Percentiles rank a stretch among this genome's conserved stretches.
Conservation (phyloP, 2,329 filamentous ascomycete genomes). For the Emmonsiellopsis sp. region DNA sequence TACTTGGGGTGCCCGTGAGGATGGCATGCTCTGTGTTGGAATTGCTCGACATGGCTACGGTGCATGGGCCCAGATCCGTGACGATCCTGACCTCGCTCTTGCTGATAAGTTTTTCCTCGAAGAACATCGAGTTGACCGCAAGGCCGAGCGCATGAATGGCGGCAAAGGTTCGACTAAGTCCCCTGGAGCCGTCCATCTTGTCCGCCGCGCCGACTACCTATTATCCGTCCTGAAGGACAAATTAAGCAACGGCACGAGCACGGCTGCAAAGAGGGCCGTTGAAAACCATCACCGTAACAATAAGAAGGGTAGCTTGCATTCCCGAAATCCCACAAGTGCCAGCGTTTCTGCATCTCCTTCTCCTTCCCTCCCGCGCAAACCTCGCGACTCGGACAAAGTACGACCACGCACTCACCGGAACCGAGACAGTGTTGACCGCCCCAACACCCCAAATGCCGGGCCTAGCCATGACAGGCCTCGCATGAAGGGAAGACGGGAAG, state of each 20-base stretch:
- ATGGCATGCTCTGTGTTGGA: conserved; percentile 93
- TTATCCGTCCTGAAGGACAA: conserved; percentile 91
- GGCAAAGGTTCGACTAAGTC: conserved; percentile 56
- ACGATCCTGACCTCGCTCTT: conserved; percentile 79
- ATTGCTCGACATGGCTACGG: conserved; percentile 92
- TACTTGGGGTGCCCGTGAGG: conserved; percentile 84
- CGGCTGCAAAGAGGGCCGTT: conserved; percentile 65
- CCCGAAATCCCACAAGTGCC: conserved; percentile 24
- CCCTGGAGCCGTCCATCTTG: conserved; percentile 92
- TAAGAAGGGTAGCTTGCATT: conserved; percentile 53
- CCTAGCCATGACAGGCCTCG: conserved; percentile 7
- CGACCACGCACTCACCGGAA: conserved; percentile 33
- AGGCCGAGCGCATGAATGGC: conserved; percentile 70
- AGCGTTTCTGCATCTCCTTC: conserved; percentile 40
- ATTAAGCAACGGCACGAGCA: conserved; percentile 54
- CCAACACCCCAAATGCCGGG: conserved; percentile 32
- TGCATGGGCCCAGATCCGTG: conserved; percentile 88
- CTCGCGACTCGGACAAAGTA: conserved; percentile 33
- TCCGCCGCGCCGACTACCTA: conserved; percentile 88
- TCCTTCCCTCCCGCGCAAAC: conserved; percentile 33
- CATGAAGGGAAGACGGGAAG: conserved; percentile 11
- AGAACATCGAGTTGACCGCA: conserved; percentile 96
- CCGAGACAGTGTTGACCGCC: conserved; percentile 35
- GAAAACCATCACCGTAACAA: conserved; percentile 95
- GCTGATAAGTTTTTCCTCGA: conserved; percentile 90